A percentile compares a stretch with the other conserved stretches of the same genome.
Evolutionary conservation across 1,139 yeast genomes (phyloP).

Genomic region (Kodamaea alishanica): DNA sequence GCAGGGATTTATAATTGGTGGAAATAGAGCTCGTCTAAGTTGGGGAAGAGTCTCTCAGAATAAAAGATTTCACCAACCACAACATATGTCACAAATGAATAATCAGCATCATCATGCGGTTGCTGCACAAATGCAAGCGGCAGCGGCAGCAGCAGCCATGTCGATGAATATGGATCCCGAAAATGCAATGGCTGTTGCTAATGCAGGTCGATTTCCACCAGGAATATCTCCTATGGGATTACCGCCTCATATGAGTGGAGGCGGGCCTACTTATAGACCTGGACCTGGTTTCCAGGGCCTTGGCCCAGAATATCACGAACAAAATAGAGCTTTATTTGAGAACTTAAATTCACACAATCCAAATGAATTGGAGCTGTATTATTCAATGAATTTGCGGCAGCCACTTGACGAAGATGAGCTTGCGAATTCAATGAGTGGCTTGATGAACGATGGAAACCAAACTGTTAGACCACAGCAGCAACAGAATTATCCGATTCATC

Average conservation of each 20-base stretch:
- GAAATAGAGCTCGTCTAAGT: slow-evolving; percentile 76
- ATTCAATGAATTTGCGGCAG: too few relatives aligned
- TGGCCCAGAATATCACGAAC: too few relatives aligned
- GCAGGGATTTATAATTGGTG: slow-evolving; percentile 91
- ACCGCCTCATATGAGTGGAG: slow-evolving; percentile 6
- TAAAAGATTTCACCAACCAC: slow-evolving; percentile 33
- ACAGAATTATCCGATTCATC: slow-evolving; percentile 10
- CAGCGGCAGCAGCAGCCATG: slow-evolving; percentile 20
- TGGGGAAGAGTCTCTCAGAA: slow-evolving; percentile 70
- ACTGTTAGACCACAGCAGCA: slow-evolving; percentile 4
- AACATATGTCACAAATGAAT: slow-evolving; percentile 25
- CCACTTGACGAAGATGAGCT: slow-evolving; percentile 9
- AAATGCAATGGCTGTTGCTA: slow-evolving; percentile 20
- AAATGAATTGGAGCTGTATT: too few relatives aligned
- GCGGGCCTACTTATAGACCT: neutral
- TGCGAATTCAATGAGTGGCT: slow-evolving; percentile 9
- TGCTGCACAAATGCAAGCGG: slow-evolving; percentile 35
- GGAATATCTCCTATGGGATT: slow-evolving; percentile 8
- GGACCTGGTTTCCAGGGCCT: too few relatives aligned
- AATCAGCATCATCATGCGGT: slow-evolving; percentile 16
- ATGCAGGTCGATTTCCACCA: slow-evolving; percentile 15
- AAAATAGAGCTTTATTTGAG: too few relatives aligned
- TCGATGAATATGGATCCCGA: slow-evolving; percentile 38
- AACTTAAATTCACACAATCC: too few relatives aligned
- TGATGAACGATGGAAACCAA: slow-evolving; percentile 7